Evolutionary conservation across 2,329 filamentous ascomycete species (phyloP).

Genomic region (Rhynchosporium graminicola): DNA sequence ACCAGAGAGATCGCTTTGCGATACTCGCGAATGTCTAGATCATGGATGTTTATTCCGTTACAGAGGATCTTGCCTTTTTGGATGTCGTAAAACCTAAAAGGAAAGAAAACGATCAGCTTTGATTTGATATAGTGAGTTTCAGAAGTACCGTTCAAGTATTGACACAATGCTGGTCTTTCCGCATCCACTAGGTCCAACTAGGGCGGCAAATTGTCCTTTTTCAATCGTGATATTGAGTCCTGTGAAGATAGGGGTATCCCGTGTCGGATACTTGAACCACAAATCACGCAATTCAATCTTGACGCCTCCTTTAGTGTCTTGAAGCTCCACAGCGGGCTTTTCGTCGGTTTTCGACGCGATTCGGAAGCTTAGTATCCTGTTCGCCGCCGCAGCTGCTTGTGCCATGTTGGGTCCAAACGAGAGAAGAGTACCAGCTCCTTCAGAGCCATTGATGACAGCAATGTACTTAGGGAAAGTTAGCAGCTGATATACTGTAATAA

Average conservation of each 20-base stretch:
- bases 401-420: slow-evolving; percentile 56
- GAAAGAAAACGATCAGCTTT: neutral
- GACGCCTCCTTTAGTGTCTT: slow-evolving; percentile 46
- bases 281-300: slow-evolving; percentile 58
- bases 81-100: slow-evolving; percentile 67
- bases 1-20: slow-evolving; percentile 68
- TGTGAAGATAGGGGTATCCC: slow-evolving; percentile 58
- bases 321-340: slow-evolving; percentile 25
- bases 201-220: slow-evolving; percentile 68
- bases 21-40: slow-evolving; percentile 62
- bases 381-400: slow-evolving; percentile 59
- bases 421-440: slow-evolving; percentile 55
- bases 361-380: slow-evolving; percentile 54
- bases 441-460: slow-evolving; percentile 52
- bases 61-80: slow-evolving; percentile 64
- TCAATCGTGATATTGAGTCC: slow-evolving; percentile 60
- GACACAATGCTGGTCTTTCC: slow-evolving; percentile 73
- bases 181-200: slow-evolving; percentile 66
- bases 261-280: slow-evolving; percentile 61
- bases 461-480: slow-evolving; percentile 42
- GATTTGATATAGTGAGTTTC: neutral
- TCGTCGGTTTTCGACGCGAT: slow-evolving; percentile 10
- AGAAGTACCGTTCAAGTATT: slow-evolving; percentile 53
- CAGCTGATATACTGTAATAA: neutral
- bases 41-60: slow-evolving; percentile 60